phyloP scores from a whole-genome alignment of 306 rosid genomes.

The Fragaria vesca region DNA sequence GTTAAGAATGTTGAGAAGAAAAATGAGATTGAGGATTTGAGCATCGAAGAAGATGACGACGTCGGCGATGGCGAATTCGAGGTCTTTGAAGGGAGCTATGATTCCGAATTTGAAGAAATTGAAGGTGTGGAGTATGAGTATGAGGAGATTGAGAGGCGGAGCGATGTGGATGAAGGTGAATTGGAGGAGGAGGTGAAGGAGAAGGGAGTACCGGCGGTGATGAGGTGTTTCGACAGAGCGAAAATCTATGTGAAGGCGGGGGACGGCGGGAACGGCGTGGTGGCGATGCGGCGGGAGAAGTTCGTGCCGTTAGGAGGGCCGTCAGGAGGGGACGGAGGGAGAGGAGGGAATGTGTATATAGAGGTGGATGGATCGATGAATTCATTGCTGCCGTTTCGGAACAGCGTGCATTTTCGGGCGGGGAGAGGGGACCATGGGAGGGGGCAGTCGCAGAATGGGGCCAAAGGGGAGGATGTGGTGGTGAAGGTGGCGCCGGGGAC shows the following conservation, averaged over 20 bases:
- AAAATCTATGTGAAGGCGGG: conserved; percentile 74
- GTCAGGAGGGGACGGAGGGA: conserved; percentile 89
- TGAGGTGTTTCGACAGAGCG: conserved; percentile 91
- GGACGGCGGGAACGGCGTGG: conserved; percentile 86
- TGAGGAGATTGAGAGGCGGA: conserved; percentile 13
- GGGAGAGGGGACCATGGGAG: conserved; percentile 79
- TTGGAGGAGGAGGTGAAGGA: conserved; percentile 54
- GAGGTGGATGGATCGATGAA: conserved; percentile 86
- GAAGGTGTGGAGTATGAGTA: conserved; percentile 23
- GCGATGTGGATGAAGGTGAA: conserved; percentile 16
- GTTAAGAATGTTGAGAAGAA: conserved; percentile 3
- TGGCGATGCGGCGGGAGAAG: conserved; percentile 91
- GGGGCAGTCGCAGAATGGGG: conserved; percentile 69
- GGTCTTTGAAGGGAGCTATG: conserved; percentile 33
- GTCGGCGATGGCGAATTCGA: conserved; percentile 18
- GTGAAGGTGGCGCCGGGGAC: conserved; percentile 92
- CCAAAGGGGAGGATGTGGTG: conserved; percentile 84
- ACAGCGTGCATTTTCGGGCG: conserved; percentile 83
- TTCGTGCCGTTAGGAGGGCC: conserved; percentile 90
- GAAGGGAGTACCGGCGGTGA: conserved; percentile 88
- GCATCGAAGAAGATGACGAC: conserved; percentile 6
- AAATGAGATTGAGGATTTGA: conserved; percentile 15
- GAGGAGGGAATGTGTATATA: conserved; percentile 81
- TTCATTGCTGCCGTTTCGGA: conserved; percentile 75
- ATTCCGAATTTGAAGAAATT: conserved; percentile 32